Base-by-base conservation (phyloP, 768 basidiomycete genomes). In the Hydnum rufescens region DNA sequence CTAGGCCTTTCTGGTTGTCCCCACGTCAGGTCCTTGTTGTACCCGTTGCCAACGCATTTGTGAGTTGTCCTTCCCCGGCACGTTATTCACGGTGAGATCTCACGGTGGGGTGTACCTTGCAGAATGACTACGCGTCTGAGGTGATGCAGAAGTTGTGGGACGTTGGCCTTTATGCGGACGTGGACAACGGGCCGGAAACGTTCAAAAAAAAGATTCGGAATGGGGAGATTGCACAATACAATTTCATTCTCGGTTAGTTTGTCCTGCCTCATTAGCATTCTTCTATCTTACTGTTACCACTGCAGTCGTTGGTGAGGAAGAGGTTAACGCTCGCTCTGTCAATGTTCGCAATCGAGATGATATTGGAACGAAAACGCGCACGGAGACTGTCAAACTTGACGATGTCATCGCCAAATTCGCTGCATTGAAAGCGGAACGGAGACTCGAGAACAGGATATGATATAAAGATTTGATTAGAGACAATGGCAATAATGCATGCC, bases 281-380 rank as follows among this genome's bases (percentile, higher is more conserved):
- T 25, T 6, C 28, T 34, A 18, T 18, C 42, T 36, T 18, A 19
- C 53, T 49, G 48, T 28, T 34, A 23, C 43, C 30, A 13, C 25
- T 53, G 32, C 59, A 95, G 93, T 97, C 54, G 93, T 97, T 52
- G 95, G 95, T 28, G 81, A 92, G 61, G 84, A 89, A 58, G 95
- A 99, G 66, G 67, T 87, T 52, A 81, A 88, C 54, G 70, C 73
- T 42, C 74, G 74, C 39, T 86, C 93, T 3, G 95, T 97, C 57
- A 97, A 99, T 62, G 78, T 97, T 18, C 78, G 93, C 54, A 97
- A 96, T 65, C 78, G 95, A 32, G 93, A 97, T 64, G 89, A 96
- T 59, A 75, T 82, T 31, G 88, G 85, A 22, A 81, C 74, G 52
- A 93, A 96, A 65, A 72, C 79, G 2, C 77, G 80, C 64, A 76